A percentile compares a stretch with the other conserved stretches of the same genome.
These are phyloP conservation scores for Dendrostoma leiphaemia DNA, from an alignment of 2,329 filamentous ascomycete species.

Conservation along the genomic window DNA sequence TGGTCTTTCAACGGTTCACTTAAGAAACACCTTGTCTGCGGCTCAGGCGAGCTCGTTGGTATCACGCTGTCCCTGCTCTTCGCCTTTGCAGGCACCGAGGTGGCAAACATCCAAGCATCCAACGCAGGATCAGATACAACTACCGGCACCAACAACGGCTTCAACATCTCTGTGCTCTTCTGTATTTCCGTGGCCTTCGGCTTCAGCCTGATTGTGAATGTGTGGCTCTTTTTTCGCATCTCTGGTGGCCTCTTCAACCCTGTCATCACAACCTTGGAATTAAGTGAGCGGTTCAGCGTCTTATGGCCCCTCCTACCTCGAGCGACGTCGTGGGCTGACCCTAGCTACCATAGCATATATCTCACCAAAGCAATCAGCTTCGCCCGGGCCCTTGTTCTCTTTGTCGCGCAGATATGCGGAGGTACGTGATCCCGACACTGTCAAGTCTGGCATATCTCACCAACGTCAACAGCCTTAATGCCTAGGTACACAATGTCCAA, in stretches of 20 bases:
- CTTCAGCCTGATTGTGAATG: conserved; percentile 44
- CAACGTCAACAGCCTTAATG: too few relatives aligned
- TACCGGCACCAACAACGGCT: too few relatives aligned
- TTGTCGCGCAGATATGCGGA: too few relatives aligned
- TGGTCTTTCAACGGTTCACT: too few relatives aligned
- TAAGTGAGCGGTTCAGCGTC: too few relatives aligned
- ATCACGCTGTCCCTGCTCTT: conserved; percentile 44
- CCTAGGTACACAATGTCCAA: too few relatives aligned
- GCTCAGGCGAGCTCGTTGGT: conserved; percentile 42
- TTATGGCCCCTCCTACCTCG: background rate
- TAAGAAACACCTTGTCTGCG: too few relatives aligned
- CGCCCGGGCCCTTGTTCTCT: too few relatives aligned
- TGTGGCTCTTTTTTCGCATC: conserved; percentile 48
- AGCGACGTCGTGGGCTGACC: background rate
- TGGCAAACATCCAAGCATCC: conserved; percentile 18
- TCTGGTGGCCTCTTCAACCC: conserved; percentile 41
- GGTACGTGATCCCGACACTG: too few relatives aligned
- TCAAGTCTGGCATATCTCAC: too few relatives aligned
- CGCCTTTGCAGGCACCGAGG: conserved; percentile 33
- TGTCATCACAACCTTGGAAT: conserved; percentile 18
- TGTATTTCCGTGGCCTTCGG: conserved; percentile 42
- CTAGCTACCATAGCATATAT: too few relatives aligned
- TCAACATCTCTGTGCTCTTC: conserved; percentile 21
- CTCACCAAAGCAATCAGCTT: too few relatives aligned
- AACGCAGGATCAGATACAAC: background rate